A percentile compares a stretch with the other conserved stretches of the same genome.
Conservation (phyloP, 2,329 filamentous ascomycete species). For the Fusarium kyushuense region DNA sequence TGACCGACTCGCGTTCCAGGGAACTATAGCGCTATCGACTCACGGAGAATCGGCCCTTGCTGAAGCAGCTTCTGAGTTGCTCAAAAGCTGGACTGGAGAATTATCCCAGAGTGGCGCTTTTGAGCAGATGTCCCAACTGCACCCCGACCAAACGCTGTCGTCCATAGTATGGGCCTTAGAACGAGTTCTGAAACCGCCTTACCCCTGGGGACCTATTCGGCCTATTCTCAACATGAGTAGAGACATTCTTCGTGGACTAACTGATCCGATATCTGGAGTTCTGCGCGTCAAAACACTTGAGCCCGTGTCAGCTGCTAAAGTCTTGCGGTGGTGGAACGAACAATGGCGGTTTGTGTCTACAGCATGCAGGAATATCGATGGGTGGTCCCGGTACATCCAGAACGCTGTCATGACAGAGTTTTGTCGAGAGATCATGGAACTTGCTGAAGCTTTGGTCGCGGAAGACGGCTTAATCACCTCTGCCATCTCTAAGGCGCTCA, state of each 20-base stretch:
- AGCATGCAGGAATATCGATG: slow-evolving; percentile 85
- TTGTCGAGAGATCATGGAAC: slow-evolving; percentile 94
- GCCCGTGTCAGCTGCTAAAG: slow-evolving; percentile 70
- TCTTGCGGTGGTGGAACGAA: slow-evolving; percentile 84
- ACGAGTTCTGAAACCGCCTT: slow-evolving; percentile 52
- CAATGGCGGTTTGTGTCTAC: slow-evolving; percentile 85
- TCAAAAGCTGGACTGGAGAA: slow-evolving; percentile 85
- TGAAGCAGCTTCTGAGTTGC: slow-evolving; percentile 81
- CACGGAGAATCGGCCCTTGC: slow-evolving; percentile 84
- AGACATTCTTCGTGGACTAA: slow-evolving; percentile 68
- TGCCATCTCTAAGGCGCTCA: slow-evolving; percentile 62
- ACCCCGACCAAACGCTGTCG: slow-evolving; percentile 56
- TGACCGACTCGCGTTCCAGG: slow-evolving; percentile 75
- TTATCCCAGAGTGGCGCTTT: slow-evolving; percentile 58
- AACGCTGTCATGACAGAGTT: slow-evolving; percentile 89
- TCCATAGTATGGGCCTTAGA: slow-evolving; percentile 59
- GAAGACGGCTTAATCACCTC: slow-evolving; percentile 87
- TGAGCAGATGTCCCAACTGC: slow-evolving; percentile 56
- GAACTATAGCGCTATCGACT: slow-evolving; percentile 82
- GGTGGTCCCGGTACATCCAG: slow-evolving; percentile 82
- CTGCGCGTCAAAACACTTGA: slow-evolving; percentile 68
- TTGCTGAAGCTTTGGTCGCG: slow-evolving; percentile 85
- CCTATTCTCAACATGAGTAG: slow-evolving; percentile 68
- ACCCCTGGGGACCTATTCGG: slow-evolving; percentile 68
- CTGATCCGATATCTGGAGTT: slow-evolving; percentile 67